Evolutionary conservation across 768 basidiomycete genomes (phyloP).

Genomic region (Collybiopsis luxurians): DNA sequence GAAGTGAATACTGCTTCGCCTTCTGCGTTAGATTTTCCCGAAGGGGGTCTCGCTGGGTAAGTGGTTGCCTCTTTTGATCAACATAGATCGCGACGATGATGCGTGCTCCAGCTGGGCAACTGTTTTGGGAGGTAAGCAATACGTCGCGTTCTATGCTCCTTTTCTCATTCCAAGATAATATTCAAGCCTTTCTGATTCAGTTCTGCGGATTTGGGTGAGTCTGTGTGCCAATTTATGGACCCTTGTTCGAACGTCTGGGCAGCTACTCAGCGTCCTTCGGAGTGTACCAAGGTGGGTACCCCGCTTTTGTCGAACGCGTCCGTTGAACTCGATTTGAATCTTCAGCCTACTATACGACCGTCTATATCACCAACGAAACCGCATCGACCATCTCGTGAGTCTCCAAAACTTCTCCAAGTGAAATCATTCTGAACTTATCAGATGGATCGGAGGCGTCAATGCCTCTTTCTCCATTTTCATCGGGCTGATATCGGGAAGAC

Average conservation of each 20-base stretch:
- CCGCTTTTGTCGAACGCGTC: background rate
- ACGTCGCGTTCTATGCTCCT: background rate
- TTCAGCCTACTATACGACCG: constrained; percentile 36
- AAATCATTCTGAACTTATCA: constrained; percentile 7
- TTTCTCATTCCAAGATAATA: background rate
- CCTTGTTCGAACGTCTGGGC: background rate
- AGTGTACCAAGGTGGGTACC: constrained; percentile 36
- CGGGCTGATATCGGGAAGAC: constrained; percentile 37
- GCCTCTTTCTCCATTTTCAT: constrained; percentile 39
- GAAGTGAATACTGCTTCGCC: background rate
- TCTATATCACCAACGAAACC: constrained; percentile 32
- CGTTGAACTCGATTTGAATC: background rate
- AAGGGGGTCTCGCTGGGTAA: background rate
- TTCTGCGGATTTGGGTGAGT: constrained; percentile 34
- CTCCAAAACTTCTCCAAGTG: background rate
- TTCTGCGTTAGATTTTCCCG: background rate
- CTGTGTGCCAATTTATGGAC: background rate
- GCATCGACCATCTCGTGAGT: constrained; percentile 38
- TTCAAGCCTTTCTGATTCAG: constrained; percentile 33
- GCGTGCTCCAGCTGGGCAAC: background rate
- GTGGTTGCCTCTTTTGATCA: too few species aligned
- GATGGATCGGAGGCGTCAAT: constrained; percentile 33
- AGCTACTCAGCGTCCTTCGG: constrained; percentile 39
- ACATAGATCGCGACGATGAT: too few species aligned
- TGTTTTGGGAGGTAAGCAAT: background rate